Evolutionary conservation across 106 monocot genomes (phyloP).

Genomic region (Dioscorea alata): DNA sequence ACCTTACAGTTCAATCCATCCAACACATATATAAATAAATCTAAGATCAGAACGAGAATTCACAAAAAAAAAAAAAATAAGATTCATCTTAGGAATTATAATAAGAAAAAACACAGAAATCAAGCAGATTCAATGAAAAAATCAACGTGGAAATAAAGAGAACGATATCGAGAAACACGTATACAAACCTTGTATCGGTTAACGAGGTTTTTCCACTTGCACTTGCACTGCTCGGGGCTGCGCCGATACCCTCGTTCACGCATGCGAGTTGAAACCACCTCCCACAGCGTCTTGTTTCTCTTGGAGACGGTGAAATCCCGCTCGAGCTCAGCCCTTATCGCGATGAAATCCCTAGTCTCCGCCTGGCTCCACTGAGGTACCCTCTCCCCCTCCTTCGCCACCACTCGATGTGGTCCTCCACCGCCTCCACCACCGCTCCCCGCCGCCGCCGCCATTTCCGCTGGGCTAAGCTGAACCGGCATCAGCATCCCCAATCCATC

Average conservation of each 20-base stretch:
- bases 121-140: too few species aligned
- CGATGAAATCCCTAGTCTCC: slow-evolving; percentile 78
- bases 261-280: slow-evolving; percentile 58
- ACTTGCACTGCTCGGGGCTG: slow-evolving; percentile 81
- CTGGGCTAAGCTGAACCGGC: slow-evolving; percentile 8
- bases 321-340: slow-evolving; percentile 75
- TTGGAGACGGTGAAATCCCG: slow-evolving; percentile 38
- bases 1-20: too few species aligned
- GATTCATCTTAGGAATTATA: too few species aligned
- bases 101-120: too few species aligned
- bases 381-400: slow-evolving; percentile 36
- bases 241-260: slow-evolving; percentile 57
- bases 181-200: slow-evolving; percentile 72
- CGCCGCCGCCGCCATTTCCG: neutral
- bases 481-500: slow-evolving; percentile 23
- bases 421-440: slow-evolving; percentile 5
- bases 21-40: neutral
- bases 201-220: slow-evolving; percentile 95
- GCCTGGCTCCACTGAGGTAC: slow-evolving; percentile 70
- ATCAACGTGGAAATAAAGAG: too few species aligned
- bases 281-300: slow-evolving; percentile 74
- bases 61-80: too few species aligned
- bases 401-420: neutral
- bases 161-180: neutral
- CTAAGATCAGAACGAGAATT: too few species aligned